Conservation (phyloP, 768 basidiomycete species). For the Pholiota molesta region DNA sequence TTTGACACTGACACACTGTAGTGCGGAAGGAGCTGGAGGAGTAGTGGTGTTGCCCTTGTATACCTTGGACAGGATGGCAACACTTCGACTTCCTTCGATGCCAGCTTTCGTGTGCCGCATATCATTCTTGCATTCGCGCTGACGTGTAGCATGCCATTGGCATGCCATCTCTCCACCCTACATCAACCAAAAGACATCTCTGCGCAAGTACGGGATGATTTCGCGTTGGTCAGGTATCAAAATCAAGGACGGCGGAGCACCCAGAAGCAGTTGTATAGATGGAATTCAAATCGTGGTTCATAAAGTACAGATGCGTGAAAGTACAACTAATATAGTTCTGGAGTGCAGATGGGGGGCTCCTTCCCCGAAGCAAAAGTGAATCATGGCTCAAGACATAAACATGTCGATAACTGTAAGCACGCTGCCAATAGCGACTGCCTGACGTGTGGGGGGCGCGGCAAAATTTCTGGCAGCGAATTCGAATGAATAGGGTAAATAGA, state of each 20-base stretch:
- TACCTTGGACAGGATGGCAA: no score
- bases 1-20: neutral
- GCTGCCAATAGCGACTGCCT: neutral
- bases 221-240: neutral
- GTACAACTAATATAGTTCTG: neutral
- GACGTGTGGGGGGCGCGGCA: neutral
- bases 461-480: neutral
- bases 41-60: neutral
- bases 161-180: no score
- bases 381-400: neutral
- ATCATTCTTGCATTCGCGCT: neutral
- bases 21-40: constrained; percentile 21
- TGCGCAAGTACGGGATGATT: neutral
- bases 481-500: neutral
- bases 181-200: no score
- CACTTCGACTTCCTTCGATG: no score
- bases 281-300: neutral
- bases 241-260: neutral
- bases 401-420: neutral
- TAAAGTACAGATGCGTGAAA: neutral
- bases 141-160: neutral
- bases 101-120: neutral
- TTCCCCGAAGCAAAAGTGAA: neutral
- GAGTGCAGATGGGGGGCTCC: neutral
- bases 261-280: neutral